Evolutionary conservation across 2,329 filamentous ascomycete genomes (phyloP).

Genomic region (Chaetothyriales sp.): DNA sequence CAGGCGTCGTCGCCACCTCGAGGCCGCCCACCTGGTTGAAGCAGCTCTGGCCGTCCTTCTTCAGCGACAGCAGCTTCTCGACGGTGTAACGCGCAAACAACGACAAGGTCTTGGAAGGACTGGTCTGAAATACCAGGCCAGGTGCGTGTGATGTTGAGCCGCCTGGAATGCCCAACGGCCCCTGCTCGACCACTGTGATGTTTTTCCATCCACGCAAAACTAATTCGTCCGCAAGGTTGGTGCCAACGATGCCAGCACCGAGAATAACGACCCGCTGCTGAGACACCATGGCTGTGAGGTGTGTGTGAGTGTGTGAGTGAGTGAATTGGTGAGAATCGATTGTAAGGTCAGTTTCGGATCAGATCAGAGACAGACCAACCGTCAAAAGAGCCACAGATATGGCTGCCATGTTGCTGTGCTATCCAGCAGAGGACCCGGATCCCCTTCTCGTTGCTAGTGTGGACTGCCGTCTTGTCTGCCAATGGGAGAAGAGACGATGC

Average conservation of each 20-base stretch:
- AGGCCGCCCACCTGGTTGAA: constrained; percentile 49
- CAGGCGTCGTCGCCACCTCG: constrained; percentile 47
- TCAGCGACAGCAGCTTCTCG: constrained; percentile 41
- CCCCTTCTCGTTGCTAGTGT: constrained; percentile 1
- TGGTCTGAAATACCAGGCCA: constrained; percentile 50
- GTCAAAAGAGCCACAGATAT: not conserved
- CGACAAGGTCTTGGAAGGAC: constrained; percentile 32
- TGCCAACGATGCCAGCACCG: constrained; percentile 49
- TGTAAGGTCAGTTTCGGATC: no score
- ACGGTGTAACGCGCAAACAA: constrained; percentile 46
- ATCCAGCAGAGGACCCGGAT: not conserved
- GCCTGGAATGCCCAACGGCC: constrained; percentile 46
- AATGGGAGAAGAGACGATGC: not conserved
- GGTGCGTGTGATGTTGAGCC: constrained; percentile 52
- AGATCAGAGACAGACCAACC: not conserved
- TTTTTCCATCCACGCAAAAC: constrained; percentile 46
- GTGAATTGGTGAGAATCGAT: no score
- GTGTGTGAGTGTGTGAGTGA: no score
- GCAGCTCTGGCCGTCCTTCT: constrained; percentile 35
- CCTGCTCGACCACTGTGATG: constrained; percentile 51
- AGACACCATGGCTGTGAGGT: constrained; percentile 19
- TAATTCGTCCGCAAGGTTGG: constrained; percentile 50
- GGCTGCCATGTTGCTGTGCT: not conserved
- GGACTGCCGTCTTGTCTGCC: not conserved
- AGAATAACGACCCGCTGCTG: constrained; percentile 41